phyloP scores from a whole-genome alignment of 1,139 yeast species.

The Geotrichum candidum region DNA sequence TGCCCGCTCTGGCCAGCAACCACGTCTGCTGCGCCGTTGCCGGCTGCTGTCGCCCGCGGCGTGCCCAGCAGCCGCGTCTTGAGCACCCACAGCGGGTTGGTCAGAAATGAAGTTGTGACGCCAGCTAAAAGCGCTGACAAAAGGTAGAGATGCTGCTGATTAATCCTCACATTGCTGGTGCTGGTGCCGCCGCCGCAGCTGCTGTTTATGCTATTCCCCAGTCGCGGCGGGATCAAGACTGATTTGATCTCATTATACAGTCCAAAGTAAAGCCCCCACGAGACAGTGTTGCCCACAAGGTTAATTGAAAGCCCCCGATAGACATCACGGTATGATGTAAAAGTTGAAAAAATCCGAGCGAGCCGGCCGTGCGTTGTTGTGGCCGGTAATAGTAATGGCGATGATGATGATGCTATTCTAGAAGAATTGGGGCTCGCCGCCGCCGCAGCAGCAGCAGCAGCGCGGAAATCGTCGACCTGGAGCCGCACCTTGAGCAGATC shows the following conservation, averaged over 20 bases:
- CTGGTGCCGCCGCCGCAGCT: background rate
- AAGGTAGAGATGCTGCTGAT: conserved; percentile 34
- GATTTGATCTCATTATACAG: conserved; percentile 59
- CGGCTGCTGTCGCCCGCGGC: background rate
- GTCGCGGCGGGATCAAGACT: conserved; percentile 14
- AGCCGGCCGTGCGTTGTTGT: conserved; percentile 4
- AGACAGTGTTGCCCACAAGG: conserved; percentile 71
- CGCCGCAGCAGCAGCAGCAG: background rate
- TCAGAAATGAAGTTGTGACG: conserved; percentile 59
- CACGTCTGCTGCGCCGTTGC: background rate
- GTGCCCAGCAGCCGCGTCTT: conserved; percentile 53
- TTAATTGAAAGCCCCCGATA: conserved; percentile 84
- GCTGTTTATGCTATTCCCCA: background rate
- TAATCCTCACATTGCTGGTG: background rate
- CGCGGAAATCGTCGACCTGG: conserved; percentile 40
- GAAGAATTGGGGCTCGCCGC: background rate
- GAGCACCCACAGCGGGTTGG: conserved; percentile 90
- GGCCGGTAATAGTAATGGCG: background rate
- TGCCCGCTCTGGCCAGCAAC: background rate
- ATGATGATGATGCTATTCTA: background rate
- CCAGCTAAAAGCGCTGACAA: conserved; percentile 66
- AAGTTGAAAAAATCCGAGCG: conserved; percentile 1
- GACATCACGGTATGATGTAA: conserved; percentile 21
- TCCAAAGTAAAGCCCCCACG: conserved; percentile 85
- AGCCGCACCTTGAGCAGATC: conserved; percentile 79